These are phyloP conservation scores for Croton laevigatus DNA, from an alignment of 441 rosid genomes.

Conservation along the genomic window DNA sequence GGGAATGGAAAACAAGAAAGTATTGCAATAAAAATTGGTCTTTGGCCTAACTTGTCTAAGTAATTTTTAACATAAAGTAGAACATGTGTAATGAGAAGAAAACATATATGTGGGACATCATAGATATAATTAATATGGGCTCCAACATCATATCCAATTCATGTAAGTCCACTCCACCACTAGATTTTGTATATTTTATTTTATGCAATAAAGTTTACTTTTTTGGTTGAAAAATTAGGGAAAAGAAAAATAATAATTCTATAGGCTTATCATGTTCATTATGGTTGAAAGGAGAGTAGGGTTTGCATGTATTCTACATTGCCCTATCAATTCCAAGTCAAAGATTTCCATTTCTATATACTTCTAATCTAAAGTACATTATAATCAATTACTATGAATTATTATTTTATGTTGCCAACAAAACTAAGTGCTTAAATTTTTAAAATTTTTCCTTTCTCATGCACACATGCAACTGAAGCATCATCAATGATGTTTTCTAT, in stretches of 20 bases:
- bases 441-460: not conserved
- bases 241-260: slow-evolving; percentile 4
- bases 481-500: not conserved
- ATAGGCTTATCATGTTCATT: slow-evolving; percentile 9
- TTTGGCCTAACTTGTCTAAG: slow-evolving; percentile 14
- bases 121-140: slow-evolving; percentile 14
- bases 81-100: slow-evolving; percentile 19
- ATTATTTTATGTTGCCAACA: not conserved
- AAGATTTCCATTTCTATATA: slow-evolving; percentile 11
- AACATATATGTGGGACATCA: slow-evolving; percentile 16
- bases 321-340: slow-evolving; percentile 14
- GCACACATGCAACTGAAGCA: slow-evolving; percentile 12
- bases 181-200: not conserved
- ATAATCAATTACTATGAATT: not conserved
- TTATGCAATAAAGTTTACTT: not conserved
- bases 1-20: not conserved
- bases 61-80: slow-evolving; percentile 19
- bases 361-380: not conserved
- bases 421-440: not conserved
- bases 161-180: slow-evolving; percentile 26
- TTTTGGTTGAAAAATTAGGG: not conserved
- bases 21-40: slow-evolving; percentile 22
- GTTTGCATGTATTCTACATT: slow-evolving; percentile 4
- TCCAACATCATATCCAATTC: slow-evolving; percentile 20
- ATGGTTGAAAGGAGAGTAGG: slow-evolving; percentile 6